Conservation (phyloP, 148 eudicot species). For the Rhododendron molle region DNA sequence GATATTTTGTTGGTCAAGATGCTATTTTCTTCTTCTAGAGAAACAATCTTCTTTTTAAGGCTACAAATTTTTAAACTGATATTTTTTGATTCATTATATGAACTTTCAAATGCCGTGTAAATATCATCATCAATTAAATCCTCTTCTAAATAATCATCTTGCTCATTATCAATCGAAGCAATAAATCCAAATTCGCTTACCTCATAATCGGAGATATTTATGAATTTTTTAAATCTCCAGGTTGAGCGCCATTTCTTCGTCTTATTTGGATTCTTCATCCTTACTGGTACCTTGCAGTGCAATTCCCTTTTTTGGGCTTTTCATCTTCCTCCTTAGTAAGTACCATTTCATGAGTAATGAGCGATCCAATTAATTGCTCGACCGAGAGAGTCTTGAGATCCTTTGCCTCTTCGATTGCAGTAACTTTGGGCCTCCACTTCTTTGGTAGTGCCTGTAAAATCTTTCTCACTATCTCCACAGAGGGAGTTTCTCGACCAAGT, state of each 20-base stretch:
- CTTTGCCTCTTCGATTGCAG: neutral
- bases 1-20: neutral
- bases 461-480: too few species aligned
- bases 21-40: neutral
- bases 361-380: neutral
- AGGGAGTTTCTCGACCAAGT: neutral
- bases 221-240: neutral
- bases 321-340: neutral
- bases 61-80: too few species aligned
- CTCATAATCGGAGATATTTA: neutral
- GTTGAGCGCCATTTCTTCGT: neutral
- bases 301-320: neutral
- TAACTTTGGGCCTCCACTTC: neutral
- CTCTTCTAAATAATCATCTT: too few species aligned
- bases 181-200: neutral
- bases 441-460: neutral
- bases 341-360: neutral
- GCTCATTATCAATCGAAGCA: too few species aligned
- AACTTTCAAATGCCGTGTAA: neutral
- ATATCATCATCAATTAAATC: neutral
- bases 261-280: neutral
- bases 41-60: too few species aligned
- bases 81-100: neutral
- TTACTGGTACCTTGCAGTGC: neutral
- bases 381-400: neutral